Base-by-base conservation (phyloP, 1,139 yeast genomes). In the Magnusiomyces fungicola region DNA sequence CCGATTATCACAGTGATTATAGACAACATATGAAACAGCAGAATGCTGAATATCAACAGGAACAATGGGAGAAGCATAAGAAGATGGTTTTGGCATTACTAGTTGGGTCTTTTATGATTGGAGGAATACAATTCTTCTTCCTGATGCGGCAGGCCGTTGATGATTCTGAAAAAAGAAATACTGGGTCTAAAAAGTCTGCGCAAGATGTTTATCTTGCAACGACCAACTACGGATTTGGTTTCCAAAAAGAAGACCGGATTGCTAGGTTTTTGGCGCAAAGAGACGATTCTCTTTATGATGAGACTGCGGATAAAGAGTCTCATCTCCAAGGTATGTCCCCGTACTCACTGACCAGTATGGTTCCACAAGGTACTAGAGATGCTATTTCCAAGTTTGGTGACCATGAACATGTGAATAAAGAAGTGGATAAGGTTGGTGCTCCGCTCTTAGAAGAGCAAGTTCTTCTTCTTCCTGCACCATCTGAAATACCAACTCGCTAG, bases 1-100 rank as follows among this genome's bases (percentile, higher is more conserved):
- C 60, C 43, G 53, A 59, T 25, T 50, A 21, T 30, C 53, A 47
- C 29, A 50, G 39, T 9, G 50, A 48, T 18, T 47, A 49, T 40
- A 32, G 52, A 53, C 40, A 50, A 46, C 46, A 52, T 32, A 47
- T 55, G 40, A 27, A 49, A 30, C 45, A 52, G 34, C 42, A 53
- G 45, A 63, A 64, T 46, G 57, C 56, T 44, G 56, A 60, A 47
- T 65, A 65, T 52, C 63, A 64, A 44, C 56, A 56, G 34, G 51
- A 60, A 23, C 56, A 66, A 9, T 51, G 57, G 38, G 61, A 62
- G 44, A 63, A 55, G 52, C 55, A 68, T 27, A 53, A 54, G 37
- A 57, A 57, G 48, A 53, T 67, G 51, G 58, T 62, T 12, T 51
- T 55, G 30, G 38, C 60, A 1, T 58, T 67, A 2, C 53, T 56